These are phyloP conservation scores for Oidiodendron maius DNA, from an alignment of 495 filamentous ascomycete species.

Conservation along the genomic window DNA sequence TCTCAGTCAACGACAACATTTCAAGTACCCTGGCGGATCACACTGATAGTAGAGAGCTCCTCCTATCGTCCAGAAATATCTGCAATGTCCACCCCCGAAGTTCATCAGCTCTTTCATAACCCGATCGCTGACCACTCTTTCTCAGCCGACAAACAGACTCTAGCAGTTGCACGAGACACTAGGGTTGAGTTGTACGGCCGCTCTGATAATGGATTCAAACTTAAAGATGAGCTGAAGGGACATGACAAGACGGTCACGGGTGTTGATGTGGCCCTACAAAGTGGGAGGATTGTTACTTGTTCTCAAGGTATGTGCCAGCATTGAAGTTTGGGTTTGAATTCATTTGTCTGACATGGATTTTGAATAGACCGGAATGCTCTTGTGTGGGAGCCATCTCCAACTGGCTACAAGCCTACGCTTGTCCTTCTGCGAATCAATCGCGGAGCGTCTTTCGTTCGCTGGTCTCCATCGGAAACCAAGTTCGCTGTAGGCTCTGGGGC, in stretches of 20 bases:
- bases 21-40: too few relatives aligned
- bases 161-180: conserved; percentile 88
- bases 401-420: conserved; percentile 93
- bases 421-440: conserved; percentile 96
- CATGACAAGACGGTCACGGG: conserved; percentile 96
- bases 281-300: conserved; percentile 91
- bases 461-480: conserved; percentile 94
- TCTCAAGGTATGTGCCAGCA: conserved; percentile 65
- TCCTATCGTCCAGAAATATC: conserved; percentile 64
- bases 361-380: conserved; percentile 89
- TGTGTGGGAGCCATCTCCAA: conserved; percentile 88
- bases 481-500: conserved; percentile 97
- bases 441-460: conserved; percentile 93
- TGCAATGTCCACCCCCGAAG: conserved; percentile 76
- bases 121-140: conserved; percentile 98
- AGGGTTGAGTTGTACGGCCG: conserved; percentile 82
- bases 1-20: conserved; percentile 6
- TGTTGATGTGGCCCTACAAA: conserved; percentile 88
- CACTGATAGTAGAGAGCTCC: conserved; percentile 97
- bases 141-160: conserved; percentile 80
- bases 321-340: not conserved
- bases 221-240: conserved; percentile 87
- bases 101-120: conserved; percentile 93
- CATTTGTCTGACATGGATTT: conserved; percentile 8
- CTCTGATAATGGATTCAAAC: conserved; percentile 67